phyloP scores from a whole-genome alignment of 116 monocot species.

The Posidonia oceanica region DNA sequence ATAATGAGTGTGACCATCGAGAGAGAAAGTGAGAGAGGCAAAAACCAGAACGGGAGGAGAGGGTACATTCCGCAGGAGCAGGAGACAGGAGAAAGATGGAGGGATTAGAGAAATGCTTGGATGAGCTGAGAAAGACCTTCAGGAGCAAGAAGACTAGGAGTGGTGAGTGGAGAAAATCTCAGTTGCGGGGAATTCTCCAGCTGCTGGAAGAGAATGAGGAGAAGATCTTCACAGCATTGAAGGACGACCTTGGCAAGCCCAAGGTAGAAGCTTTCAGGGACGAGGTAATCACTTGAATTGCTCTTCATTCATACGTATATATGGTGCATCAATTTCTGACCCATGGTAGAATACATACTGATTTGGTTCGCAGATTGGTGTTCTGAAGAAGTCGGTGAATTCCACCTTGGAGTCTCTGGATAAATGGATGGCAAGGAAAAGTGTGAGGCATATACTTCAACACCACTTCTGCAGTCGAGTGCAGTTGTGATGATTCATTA shows the following conservation, averaged over 20 bases:
- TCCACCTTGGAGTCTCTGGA: constrained; percentile 9
- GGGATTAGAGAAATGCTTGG: constrained; percentile 12
- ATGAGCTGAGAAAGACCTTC: constrained; percentile 41
- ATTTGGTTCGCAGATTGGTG: constrained; percentile 9
- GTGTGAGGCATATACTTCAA: constrained; percentile 4
- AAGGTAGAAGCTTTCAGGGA: constrained; percentile 44
- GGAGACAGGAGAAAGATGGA: neutral
- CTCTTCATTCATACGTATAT: too few relatives aligned
- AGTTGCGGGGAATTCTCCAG: constrained; percentile 36
- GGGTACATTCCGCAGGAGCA: too few relatives aligned
- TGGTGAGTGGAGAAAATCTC: constrained; percentile 56
- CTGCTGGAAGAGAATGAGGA: constrained; percentile 54
- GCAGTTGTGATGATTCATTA: too few relatives aligned
- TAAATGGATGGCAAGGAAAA: constrained; percentile 25
- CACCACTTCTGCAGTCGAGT: too few relatives aligned
- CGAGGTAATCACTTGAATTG: constrained; percentile 31
- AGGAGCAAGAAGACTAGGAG: constrained; percentile 45
- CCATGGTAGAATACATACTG: neutral
- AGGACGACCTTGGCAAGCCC: constrained; percentile 53
- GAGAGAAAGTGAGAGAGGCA: too few relatives aligned
- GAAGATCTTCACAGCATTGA: constrained; percentile 48
- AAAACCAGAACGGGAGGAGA: too few relatives aligned
- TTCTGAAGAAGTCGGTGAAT: constrained; percentile 14
- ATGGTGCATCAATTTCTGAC: too few relatives aligned
- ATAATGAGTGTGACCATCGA: too few relatives aligned